Percentiles rank a stretch among this genome's conserved stretches.
Conservation (phyloP, 2,329 filamentous ascomycete species). For the Tolypocladium pustulatum region DNA sequence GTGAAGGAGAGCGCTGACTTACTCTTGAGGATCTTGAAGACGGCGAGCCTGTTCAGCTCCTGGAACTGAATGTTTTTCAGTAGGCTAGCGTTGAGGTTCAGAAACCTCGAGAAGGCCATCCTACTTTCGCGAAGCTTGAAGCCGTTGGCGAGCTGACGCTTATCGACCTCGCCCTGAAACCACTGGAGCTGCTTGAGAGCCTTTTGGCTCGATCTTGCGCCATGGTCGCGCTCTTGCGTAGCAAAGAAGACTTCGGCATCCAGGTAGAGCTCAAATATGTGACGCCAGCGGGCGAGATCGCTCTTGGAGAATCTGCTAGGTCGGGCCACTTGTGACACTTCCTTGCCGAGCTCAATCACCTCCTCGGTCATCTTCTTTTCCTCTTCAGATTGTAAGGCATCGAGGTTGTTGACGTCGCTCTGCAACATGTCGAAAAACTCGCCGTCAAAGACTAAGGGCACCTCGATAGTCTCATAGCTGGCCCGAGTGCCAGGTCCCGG, state of each 20-base stretch:
- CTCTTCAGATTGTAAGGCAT: conserved; percentile 57
- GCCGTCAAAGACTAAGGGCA: conserved; percentile 65
- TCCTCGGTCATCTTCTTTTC: conserved; percentile 51
- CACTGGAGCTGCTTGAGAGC: conserved; percentile 59
- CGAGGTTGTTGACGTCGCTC: conserved; percentile 58
- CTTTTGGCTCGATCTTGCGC: conserved; percentile 51
- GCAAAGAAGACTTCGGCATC: conserved; percentile 77
- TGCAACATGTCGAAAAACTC: conserved; percentile 73
- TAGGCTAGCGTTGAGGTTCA: conserved; percentile 63
- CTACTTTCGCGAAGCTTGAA: conserved; percentile 60
- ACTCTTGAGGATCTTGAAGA: conserved; percentile 81
- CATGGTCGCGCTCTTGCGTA: conserved; percentile 60
- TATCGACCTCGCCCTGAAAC: conserved; percentile 60
- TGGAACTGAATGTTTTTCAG: conserved; percentile 75
- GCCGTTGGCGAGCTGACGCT: conserved; percentile 44
- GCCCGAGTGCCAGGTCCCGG: conserved; percentile 2
- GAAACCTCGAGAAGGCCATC: conserved; percentile 55
- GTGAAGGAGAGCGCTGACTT: conserved; percentile 14
- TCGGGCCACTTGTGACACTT: conserved; percentile 53
- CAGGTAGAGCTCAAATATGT: conserved; percentile 73
- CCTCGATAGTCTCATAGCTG: conserved; percentile 42
- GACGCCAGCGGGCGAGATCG: conserved; percentile 66
- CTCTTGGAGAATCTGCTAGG: conserved; percentile 51
- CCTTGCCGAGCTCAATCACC: conserved; percentile 52
- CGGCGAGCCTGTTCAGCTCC: conserved; percentile 69